phyloP scores from a whole-genome alignment of 2,329 filamentous ascomycete species.

The Ceratocystis cacaofunesta region DNA sequence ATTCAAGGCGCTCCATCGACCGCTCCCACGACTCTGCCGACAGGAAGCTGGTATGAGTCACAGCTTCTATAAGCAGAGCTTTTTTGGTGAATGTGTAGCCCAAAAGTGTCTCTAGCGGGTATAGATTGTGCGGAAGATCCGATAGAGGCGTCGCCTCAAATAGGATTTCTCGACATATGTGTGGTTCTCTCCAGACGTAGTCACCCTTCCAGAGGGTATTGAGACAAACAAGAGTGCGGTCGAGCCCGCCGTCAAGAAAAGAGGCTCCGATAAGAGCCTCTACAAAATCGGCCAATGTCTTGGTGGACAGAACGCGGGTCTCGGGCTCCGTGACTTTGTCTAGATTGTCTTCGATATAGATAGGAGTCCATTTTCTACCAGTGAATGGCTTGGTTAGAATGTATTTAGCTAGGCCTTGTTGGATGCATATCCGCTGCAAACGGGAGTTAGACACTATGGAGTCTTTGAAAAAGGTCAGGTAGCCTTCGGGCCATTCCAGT shows the following conservation, averaged over 20 bases:
- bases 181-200: constrained; percentile 36
- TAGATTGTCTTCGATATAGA: constrained; percentile 35
- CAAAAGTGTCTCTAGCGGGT: constrained; percentile 47
- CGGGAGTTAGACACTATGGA: constrained; percentile 58
- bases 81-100: constrained; percentile 59
- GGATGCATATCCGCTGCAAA: constrained; percentile 50
- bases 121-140: constrained; percentile 29
- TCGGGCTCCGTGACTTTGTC: constrained; percentile 15
- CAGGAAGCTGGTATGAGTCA: constrained; percentile 57
- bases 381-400: constrained; percentile 57
- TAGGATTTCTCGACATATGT: constrained; percentile 29
- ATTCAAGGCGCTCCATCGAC: constrained; percentile 62
- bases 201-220: constrained; percentile 43
- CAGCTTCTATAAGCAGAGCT: constrained; percentile 56
- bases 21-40: constrained; percentile 26
- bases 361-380: constrained; percentile 55
- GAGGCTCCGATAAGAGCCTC: constrained; percentile 72
- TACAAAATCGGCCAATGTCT: constrained; percentile 73
- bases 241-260: constrained; percentile 51
- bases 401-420: constrained; percentile 53
- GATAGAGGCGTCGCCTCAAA: constrained; percentile 24
- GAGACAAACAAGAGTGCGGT: constrained; percentile 48
- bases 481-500: constrained; percentile 59
- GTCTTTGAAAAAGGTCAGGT: constrained; percentile 53
- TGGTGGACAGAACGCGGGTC: constrained; percentile 45